A percentile compares a stretch with the other conserved stretches of the same genome.
These are phyloP conservation scores for Cyberlindnera saturnus DNA, from an alignment of 805 yeast genomes.

Conservation along the genomic window DNA sequence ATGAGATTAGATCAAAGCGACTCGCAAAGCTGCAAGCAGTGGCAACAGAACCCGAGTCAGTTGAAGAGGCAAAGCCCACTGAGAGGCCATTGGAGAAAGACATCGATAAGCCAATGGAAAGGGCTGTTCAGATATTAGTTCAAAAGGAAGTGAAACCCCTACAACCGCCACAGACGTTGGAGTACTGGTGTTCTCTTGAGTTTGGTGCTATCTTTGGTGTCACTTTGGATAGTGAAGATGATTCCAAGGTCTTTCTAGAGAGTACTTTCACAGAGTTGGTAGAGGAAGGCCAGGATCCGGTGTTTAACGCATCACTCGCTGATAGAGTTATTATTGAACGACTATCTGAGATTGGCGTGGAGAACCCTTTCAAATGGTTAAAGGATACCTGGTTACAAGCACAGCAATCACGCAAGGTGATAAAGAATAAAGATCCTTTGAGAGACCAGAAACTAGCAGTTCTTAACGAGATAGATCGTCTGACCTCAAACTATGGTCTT, in stretches of 20 bases:
- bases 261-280: constrained; percentile 19
- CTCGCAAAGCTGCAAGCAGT: constrained; percentile 16
- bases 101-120: neutral
- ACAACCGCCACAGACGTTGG: neutral
- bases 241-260: constrained; percentile 14
- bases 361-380: constrained; percentile 42
- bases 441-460: constrained; percentile 33
- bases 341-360: constrained; percentile 47
- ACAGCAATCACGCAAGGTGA: constrained; percentile 34
- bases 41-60: neutral
- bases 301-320: constrained; percentile 19
- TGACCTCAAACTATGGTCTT: constrained; percentile 56
- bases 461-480: constrained; percentile 42
- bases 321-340: constrained; percentile 52
- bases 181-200: constrained; percentile 10
- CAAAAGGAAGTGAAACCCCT: too few relatives aligned
- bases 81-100: neutral
- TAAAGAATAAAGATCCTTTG: constrained; percentile 35
- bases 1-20: constrained; percentile 33
- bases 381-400: constrained; percentile 38
- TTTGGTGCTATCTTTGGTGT: constrained; percentile 15
- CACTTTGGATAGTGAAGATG: constrained; percentile 15
- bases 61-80: neutral
- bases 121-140: too few relatives aligned
- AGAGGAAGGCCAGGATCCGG: constrained; percentile 16